These are phyloP conservation scores for Candida peoriensis DNA, from an alignment of 805 yeast genomes.

Conservation along the genomic window DNA sequence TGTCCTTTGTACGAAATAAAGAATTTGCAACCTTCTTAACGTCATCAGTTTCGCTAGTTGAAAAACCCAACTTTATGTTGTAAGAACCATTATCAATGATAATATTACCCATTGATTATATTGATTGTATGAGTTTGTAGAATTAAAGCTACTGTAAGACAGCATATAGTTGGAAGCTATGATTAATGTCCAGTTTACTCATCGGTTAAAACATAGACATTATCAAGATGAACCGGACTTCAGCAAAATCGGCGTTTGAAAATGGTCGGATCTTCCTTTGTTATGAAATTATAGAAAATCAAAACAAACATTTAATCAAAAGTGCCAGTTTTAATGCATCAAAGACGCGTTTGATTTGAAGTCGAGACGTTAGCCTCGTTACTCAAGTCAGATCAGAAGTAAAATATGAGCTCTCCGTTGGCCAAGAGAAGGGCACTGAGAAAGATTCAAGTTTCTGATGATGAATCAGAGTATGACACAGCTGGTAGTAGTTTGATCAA, in stretches of 20 bases:
- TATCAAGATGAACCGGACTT: no score
- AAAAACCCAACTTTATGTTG: constrained; percentile 62
- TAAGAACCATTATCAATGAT: constrained; percentile 91
- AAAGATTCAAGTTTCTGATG: constrained; percentile 10
- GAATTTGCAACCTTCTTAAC: constrained; percentile 62
- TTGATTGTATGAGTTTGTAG: no score
- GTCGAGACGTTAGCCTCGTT: background rate
- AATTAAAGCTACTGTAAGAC: no score
- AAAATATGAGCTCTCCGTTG: constrained; percentile 22
- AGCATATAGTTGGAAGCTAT: no score
- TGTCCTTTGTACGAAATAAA: constrained; percentile 70
- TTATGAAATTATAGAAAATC: constrained; percentile 1
- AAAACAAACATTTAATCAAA: constrained; percentile 3
- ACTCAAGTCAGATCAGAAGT: background rate
- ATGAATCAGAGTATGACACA: constrained; percentile 8
- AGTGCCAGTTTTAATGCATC: no score
- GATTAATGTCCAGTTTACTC: no score
- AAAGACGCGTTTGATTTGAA: no score
- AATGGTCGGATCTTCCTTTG: no score
- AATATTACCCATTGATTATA: no score
- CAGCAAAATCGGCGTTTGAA: no score
- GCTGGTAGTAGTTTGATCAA: constrained; percentile 1
- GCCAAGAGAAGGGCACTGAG: constrained; percentile 18
- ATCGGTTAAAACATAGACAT: no score
- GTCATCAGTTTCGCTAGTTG: constrained; percentile 27